Base-by-base conservation (phyloP, 345 rosid species). In the Salix dunnii region DNA sequence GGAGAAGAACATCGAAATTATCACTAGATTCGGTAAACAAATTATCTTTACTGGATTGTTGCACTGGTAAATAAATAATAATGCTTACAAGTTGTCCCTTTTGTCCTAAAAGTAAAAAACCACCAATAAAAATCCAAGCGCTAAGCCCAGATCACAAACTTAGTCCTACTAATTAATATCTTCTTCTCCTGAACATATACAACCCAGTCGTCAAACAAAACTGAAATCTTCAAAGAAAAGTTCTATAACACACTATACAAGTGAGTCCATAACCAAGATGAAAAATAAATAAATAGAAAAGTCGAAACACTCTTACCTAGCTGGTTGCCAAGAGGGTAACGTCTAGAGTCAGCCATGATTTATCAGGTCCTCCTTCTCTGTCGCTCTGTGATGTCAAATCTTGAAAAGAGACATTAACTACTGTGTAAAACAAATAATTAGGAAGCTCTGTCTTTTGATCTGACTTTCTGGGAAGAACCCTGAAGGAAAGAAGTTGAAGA, bases 271-370 rank as follows among this genome's bases (percentile, higher is more conserved):
- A 67, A 67, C 12, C 28, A 13, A 14, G 25, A 16, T 7, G 40
- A 38, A 38, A 6, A 10, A 73, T 13, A 13, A 20, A 31, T 35
- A 36, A 31, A 27, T 23, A 46, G 40, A 35, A 10, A 36, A 53
- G 48, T 12, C 16, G 51, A 11, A 48, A 58, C 27, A 9, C 28
- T 7, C 51, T 64, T 75, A 87, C 90, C 86, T 49, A 85, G 77
- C 33, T 81, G 87, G 72, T 82, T 82, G 58, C 75, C 85, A 60
- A 84, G 77, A 31, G 67, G 81, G 69, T 73, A 79, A 70, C 82
- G 83, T 76, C 85, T 60, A 31, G 82, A 27, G 33, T 87, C 90
- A n/a, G 87, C 84, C 90, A 87, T 87, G 21, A 48, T 64, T 33
- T 21, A 30, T 33, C 9, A 30, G 8, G 3, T 64, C 38, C 40